Conservation (phyloP, 2,329 filamentous ascomycete species). For the Sphaerulina musiva region DNA sequence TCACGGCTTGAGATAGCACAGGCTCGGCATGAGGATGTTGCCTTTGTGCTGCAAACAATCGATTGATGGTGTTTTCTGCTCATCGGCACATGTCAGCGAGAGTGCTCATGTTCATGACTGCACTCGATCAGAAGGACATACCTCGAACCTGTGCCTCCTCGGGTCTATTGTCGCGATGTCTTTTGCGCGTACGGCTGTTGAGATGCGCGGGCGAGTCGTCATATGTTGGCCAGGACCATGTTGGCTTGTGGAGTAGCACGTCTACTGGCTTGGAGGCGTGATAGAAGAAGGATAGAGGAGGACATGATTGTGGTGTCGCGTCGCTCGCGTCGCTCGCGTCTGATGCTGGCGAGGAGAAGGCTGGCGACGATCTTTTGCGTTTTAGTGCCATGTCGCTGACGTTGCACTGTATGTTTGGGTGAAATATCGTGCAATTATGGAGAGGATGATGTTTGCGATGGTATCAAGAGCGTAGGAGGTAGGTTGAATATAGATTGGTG, state of each 20-base stretch:
- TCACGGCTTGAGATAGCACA: slow-evolving; percentile 24
- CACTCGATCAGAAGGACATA: slow-evolving; percentile 31
- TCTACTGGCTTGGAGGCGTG: slow-evolving; percentile 26
- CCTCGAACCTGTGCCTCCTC: slow-evolving; percentile 51
- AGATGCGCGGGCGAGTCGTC: slow-evolving; percentile 36
- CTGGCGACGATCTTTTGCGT: slow-evolving; percentile 48
- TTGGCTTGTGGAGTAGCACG: slow-evolving; percentile 20
- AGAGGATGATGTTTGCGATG: neutral
- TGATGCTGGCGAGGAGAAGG: slow-evolving; percentile 40
- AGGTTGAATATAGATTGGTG: no score
- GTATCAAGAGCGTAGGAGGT: neutral
- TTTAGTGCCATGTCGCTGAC: slow-evolving; percentile 47
- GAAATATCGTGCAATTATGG: neutral
- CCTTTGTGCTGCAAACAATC: slow-evolving; percentile 41
- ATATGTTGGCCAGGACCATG: slow-evolving; percentile 27
- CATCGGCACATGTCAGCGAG: slow-evolving; percentile 17
- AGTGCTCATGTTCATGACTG: slow-evolving; percentile 3
- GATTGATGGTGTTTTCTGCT: slow-evolving; percentile 41
- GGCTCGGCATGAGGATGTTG: slow-evolving; percentile 25
- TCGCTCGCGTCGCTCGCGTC: slow-evolving; percentile 33
- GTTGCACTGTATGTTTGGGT: neutral
- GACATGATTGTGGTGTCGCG: slow-evolving; percentile 22
- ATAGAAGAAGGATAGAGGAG: slow-evolving; percentile 28
- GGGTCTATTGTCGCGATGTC: slow-evolving; percentile 50
- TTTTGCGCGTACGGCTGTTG: slow-evolving; percentile 53